Evolutionary conservation across 352 stramenopile species (phyloP).

Genomic region (Globisporangium splendens): DNA sequence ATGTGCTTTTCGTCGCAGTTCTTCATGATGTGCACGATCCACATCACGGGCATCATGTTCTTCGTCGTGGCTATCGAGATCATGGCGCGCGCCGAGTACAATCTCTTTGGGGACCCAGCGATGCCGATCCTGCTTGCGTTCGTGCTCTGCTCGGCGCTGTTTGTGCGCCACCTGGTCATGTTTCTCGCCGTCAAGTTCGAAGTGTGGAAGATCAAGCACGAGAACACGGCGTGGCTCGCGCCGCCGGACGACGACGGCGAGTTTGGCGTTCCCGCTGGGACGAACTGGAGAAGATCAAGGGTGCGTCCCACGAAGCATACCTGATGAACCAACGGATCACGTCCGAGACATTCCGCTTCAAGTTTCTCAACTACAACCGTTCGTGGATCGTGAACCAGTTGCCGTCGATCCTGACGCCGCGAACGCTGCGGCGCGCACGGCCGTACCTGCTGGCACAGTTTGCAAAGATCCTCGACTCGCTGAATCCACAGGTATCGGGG

Average conservation of each 20-base stretch:
- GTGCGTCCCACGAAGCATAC: conserved; percentile 93
- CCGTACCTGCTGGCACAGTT: conserved; percentile 97
- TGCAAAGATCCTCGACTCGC: conserved; percentile 91
- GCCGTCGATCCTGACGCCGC: conserved; percentile 93
- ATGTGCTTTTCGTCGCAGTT: conserved; percentile 98
- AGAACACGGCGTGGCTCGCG: conserved; percentile 94
- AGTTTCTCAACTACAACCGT: conserved; percentile 97
- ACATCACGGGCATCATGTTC: conserved; percentile 94
- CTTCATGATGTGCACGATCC: conserved; percentile 96
- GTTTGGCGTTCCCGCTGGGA: conserved; percentile 91
- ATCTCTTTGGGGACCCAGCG: conserved; percentile 94
- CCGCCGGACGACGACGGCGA: conserved; percentile 89
- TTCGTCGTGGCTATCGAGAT: conserved; percentile 95
- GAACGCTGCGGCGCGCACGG: conserved; percentile 84
- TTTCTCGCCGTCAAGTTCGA: conserved; percentile 87
- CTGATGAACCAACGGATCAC: conserved; percentile 97
- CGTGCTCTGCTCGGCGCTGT: conserved; percentile 49
- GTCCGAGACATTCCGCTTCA: conserved; percentile 96
- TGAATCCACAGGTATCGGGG: conserved; percentile 94
- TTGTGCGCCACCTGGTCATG: conserved; percentile 68
- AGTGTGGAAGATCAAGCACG: conserved; percentile 95
- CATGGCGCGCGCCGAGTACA: conserved; percentile 94
- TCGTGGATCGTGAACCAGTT: conserved; percentile 96
- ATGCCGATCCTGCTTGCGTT: conserved; percentile 83
- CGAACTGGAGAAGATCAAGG: conserved; percentile 91